Percentiles rank a stretch among this genome's conserved stretches.
Conservation (phyloP, 192 early-diverging fungal genomes). For the Entomortierella beljakovae region DNA sequence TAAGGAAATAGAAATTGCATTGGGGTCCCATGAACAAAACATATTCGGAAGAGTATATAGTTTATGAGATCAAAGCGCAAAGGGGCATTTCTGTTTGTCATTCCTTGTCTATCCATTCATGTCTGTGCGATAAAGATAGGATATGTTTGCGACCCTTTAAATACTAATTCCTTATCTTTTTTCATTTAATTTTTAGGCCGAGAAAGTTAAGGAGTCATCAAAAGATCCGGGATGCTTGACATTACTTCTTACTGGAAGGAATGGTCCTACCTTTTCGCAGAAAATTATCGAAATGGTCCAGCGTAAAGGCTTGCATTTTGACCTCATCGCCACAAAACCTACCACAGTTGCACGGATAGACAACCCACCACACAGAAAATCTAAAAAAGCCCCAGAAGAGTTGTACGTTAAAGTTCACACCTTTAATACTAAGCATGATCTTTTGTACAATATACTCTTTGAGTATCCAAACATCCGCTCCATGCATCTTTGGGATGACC, state of each 20-base stretch:
- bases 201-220: constrained; percentile 59
- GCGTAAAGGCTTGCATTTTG: constrained; percentile 58
- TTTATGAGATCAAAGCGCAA: no score
- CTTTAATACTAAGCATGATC: constrained; percentile 70
- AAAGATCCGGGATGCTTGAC: constrained; percentile 44
- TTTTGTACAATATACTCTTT: constrained; percentile 63
- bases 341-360: constrained; percentile 29
- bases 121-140: constrained; percentile 1
- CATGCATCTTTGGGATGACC: constrained; percentile 71
- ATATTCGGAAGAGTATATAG: no score
- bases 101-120: background rate
- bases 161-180: background rate
- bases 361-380: constrained; percentile 39
- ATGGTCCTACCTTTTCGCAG: constrained; percentile 53
- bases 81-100: no score
- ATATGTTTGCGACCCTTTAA: no score
- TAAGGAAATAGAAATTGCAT: no score
- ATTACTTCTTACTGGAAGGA: constrained; percentile 42
- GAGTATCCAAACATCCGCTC: constrained; percentile 60
- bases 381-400: constrained; percentile 13
- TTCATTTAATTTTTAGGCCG: constrained; percentile 39
- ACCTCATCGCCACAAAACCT: constrained; percentile 66
- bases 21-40: no score
- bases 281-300: constrained; percentile 54
- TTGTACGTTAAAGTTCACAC: constrained; percentile 59